Percentiles rank a stretch among this genome's conserved stretches.
phyloP scores from a whole-genome alignment of 2,329 filamentous ascomycete species.

The Alternaria gaisen region DNA sequence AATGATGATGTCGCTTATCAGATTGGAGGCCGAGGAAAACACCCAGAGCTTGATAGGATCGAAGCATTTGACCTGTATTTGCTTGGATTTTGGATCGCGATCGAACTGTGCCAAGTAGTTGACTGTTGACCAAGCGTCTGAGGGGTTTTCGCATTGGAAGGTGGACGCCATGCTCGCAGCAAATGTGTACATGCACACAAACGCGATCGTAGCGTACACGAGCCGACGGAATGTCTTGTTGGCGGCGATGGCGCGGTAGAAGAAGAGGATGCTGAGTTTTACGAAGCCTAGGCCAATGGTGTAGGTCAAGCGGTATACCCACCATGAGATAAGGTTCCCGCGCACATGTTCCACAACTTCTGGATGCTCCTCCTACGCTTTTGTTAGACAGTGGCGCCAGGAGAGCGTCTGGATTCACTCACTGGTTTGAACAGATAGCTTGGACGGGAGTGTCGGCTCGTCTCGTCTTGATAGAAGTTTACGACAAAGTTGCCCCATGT shows the following conservation, averaged over 20 bases:
- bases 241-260: conserved; percentile 49
- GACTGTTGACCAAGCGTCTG: conserved; percentile 38
- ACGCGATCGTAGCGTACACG: conserved; percentile 40
- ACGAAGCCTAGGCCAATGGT: conserved; percentile 43
- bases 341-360: conserved; percentile 32
- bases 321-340: conserved; percentile 47
- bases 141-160: conserved; percentile 46
- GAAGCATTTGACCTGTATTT: conserved; percentile 38
- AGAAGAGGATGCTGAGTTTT: conserved; percentile 46
- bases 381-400: conserved; percentile 14
- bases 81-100: conserved; percentile 26
- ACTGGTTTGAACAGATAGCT: conserved; percentile 41
- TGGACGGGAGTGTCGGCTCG: conserved; percentile 37
- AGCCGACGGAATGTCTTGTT: conserved; percentile 42
- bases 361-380: conserved; percentile 39
- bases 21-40: conserved; percentile 52
- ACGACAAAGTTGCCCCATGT: conserved; percentile 49
- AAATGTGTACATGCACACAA: conserved; percentile 45
- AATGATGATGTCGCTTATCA: conserved; percentile 55
- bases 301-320: conserved; percentile 45
- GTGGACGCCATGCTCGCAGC: conserved; percentile 37
- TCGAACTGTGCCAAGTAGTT: conserved; percentile 46
- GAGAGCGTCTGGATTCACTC: conserved; percentile 1
- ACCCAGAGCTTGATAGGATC: conserved; percentile 45
- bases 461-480: conserved; percentile 48